Evolutionary conservation across 441 rosid species (phyloP), one percentile per base, ranked within the genome.

Genomic region (Biscutella laevigata): DNA sequence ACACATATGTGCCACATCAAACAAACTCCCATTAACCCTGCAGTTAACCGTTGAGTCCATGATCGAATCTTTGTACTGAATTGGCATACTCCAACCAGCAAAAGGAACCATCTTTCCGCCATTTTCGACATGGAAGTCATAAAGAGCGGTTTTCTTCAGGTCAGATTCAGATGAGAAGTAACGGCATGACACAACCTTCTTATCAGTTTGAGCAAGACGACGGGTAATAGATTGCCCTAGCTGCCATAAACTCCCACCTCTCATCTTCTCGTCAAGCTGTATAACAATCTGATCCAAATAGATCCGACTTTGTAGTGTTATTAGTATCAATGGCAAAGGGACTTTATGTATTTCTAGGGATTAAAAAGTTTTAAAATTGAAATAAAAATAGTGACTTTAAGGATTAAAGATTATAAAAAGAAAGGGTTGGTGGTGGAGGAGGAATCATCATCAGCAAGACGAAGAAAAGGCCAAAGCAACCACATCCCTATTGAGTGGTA

Each of bases 1-100:
- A 69, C 98, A 88, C 96, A 88, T 92, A 56, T 92, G 96, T 19
- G 98, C 69, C 27, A 92, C 98, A 17, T 91, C 96, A 48, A 91
- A 91, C 60, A 86, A 79, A 59, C 91, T 57, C 45, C 98, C 98
- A 39, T 88, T 82, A 40, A 76, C 57, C 66, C 98, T 84, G 67
- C 98, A 91, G 57, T 91, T 91, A 51, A 85, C 72, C 1, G 98
- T 82, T 4, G 98, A 92, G 73, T 92, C 98, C 74, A 92, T 92
- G 69, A 92, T 88, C 0, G 98, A 91, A 58, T 88, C 98, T 71
- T 86, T 91, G 80, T 88, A 91, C 68, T 88, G 98, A 63, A 91
- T 83, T 6, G 96, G 98, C 98, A 91, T 91, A 77, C 95, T 76
- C 96, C 96, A 91, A 50, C 95, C 96, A 40, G 98, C 98, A 57